These are phyloP conservation scores for Candida multigemmis DNA, from an alignment of 805 yeast species.

Conservation along the genomic window DNA sequence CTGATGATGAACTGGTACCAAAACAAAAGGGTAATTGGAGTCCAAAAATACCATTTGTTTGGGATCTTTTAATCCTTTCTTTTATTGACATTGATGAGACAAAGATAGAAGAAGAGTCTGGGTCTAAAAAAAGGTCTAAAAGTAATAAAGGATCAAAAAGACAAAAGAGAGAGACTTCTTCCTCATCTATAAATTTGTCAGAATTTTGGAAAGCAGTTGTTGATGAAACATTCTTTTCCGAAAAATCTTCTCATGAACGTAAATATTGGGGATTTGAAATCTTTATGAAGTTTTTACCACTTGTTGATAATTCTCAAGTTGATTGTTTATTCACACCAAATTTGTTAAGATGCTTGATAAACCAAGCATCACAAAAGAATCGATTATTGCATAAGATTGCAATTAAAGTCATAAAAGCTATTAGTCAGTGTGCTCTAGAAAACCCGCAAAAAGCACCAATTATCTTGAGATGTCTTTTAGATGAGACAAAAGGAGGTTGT, in stretches of 20 bases:
- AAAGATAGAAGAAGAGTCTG: slow-evolving; percentile 11
- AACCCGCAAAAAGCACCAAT: slow-evolving; percentile 32
- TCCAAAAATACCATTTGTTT: slow-evolving; percentile 67
- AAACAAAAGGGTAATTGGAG: slow-evolving; percentile 61
- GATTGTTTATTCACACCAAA: slow-evolving; percentile 46
- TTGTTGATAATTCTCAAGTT: slow-evolving; percentile 10
- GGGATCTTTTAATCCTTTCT: slow-evolving; percentile 51
- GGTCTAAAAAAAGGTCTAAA: slow-evolving; percentile 9
- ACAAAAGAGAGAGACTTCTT: slow-evolving; percentile 11
- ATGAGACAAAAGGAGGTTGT: slow-evolving; percentile 37
- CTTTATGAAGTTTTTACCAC: slow-evolving; percentile 38
- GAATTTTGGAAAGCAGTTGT: slow-evolving; percentile 78
- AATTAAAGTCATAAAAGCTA: slow-evolving; percentile 35
- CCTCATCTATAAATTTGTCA: slow-evolving; percentile 20
- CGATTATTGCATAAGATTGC: slow-evolving; percentile 65
- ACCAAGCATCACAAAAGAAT: slow-evolving; percentile 62
- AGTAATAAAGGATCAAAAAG: slow-evolving; percentile 20
- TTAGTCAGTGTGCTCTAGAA: slow-evolving; percentile 27
- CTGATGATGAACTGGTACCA: slow-evolving; percentile 18
- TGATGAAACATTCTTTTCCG: slow-evolving; percentile 73
- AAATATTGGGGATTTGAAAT: slow-evolving; percentile 82
- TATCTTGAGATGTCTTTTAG: slow-evolving; percentile 15
- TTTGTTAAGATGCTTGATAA: slow-evolving; percentile 61
- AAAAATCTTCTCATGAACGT: slow-evolving; percentile 73
- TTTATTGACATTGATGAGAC: slow-evolving; percentile 13